Conservation (phyloP, 2,329 filamentous ascomycete species). For the Colletotrichum sp. region DNA sequence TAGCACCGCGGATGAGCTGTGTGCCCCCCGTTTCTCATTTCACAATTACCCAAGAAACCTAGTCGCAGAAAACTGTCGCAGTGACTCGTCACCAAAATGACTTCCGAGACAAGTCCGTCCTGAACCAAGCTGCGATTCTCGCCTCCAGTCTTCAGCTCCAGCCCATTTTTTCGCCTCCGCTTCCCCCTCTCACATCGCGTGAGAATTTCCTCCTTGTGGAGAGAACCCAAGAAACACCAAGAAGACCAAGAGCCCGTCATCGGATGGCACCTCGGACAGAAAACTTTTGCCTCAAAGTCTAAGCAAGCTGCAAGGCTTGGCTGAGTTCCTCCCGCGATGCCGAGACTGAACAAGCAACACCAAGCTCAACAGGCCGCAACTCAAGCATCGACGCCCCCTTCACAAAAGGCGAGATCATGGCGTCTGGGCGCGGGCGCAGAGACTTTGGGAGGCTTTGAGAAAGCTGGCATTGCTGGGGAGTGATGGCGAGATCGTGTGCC, state of each 20-base stretch:
- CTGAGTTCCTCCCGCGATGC: not conserved
- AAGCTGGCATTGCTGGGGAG: not conserved
- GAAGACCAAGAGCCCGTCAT: not conserved
- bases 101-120: not conserved
- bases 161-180: not conserved
- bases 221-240: slow-evolving; percentile 8
- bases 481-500: not conserved
- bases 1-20: not conserved
- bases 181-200: slow-evolving; percentile 1
- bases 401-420: not conserved
- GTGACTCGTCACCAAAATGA: not conserved
- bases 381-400: not conserved
- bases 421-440: not conserved
- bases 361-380: not conserved
- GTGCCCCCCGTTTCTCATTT: not conserved
- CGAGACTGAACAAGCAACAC: slow-evolving; percentile 8
- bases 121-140: not conserved
- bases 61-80: not conserved
- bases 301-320: not conserved
- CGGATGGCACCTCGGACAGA: not conserved
- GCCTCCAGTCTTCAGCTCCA: not conserved
- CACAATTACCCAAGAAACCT: not conserved
- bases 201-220: slow-evolving; percentile 2
- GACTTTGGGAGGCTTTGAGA: not conserved
- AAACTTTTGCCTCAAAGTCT: not conserved